Percentiles rank a stretch among this genome's conserved stretches.
Conservation (phyloP, 2,329 filamentous ascomycete species). For the Sporothrix pseudoabietina region DNA sequence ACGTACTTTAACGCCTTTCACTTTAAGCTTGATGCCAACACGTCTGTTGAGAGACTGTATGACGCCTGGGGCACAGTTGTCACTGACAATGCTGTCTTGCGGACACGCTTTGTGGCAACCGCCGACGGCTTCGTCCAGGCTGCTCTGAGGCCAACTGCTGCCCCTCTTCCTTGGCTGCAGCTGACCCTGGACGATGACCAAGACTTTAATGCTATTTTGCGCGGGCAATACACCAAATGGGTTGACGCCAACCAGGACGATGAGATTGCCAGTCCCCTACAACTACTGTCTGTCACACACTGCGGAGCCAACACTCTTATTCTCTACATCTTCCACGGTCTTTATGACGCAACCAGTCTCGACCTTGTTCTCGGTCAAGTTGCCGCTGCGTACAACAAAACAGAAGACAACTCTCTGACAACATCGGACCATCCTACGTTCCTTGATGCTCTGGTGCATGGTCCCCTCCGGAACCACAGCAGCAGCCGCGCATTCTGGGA, state of each 20-base stretch:
- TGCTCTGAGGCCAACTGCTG: constrained; percentile 50
- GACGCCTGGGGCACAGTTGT: constrained; percentile 61
- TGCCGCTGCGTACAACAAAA: constrained; percentile 51
- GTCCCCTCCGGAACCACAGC: constrained; percentile 60
- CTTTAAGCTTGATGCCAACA: constrained; percentile 55
- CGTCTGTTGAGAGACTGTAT: constrained; percentile 52
- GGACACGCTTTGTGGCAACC: constrained; percentile 72
- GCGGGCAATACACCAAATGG: constrained; percentile 53
- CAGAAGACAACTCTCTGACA: constrained; percentile 16
- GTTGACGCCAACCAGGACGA: constrained; percentile 52
- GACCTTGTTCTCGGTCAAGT: constrained; percentile 66
- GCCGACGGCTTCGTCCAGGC: constrained; percentile 76
- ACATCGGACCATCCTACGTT: constrained; percentile 56
- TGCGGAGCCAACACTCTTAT: constrained; percentile 48
- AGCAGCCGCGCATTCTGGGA: constrained; percentile 66
- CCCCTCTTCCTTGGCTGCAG: constrained; percentile 50
- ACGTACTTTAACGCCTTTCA: constrained; percentile 79
- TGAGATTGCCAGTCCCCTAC: constrained; percentile 53
- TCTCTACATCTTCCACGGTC: constrained; percentile 77
- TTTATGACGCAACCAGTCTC: constrained; percentile 85
- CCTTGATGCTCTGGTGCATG: constrained; percentile 66
- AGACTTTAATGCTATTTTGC: constrained; percentile 42
- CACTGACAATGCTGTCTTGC: constrained; percentile 62
- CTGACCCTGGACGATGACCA: constrained; percentile 38
- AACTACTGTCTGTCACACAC: constrained; percentile 48